phyloP scores from a whole-genome alignment of 768 basidiomycete genomes.

The Botryobasidium botryosum region DNA sequence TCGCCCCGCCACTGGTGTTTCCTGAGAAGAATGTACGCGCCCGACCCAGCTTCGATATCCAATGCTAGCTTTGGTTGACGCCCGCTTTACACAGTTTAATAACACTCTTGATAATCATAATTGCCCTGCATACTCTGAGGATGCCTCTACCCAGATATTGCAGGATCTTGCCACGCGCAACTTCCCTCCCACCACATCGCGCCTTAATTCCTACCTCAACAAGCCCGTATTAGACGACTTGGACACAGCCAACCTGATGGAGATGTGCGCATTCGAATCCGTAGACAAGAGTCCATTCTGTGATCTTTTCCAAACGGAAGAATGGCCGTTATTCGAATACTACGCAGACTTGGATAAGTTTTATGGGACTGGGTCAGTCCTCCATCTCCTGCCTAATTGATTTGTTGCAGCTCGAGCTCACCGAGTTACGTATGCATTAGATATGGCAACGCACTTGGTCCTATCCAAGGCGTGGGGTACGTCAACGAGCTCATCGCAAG shows the following conservation, averaged over 20 bases:
- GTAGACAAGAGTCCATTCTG: conserved; percentile 1
- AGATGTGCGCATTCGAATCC: conserved; percentile 1
- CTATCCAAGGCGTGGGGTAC: conserved; percentile 1
- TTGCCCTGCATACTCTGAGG: neutral
- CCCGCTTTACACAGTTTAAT: neutral
- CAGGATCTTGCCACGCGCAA: too few relatives aligned
- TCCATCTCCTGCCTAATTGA: too few relatives aligned
- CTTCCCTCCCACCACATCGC: neutral
- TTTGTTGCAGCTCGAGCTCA: too few relatives aligned
- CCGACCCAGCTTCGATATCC: neutral
- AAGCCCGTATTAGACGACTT: neutral
- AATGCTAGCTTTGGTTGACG: neutral
- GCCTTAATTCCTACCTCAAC: neutral
- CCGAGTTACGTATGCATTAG: too few relatives aligned
- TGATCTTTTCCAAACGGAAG: neutral
- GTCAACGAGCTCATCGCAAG: conserved; percentile 10
- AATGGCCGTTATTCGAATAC: neutral
- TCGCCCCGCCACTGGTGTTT: neutral
- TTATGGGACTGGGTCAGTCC: conserved; percentile 2
- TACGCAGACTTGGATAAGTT: neutral
- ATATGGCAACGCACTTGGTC: neutral
- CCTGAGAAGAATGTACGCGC: neutral
- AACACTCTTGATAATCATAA: conserved; percentile 2
- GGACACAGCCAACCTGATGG: neutral
- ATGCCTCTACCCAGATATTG: neutral